Base-by-base conservation (phyloP, 2,329 filamentous ascomycete species). In the Alternaria sp. region DNA sequence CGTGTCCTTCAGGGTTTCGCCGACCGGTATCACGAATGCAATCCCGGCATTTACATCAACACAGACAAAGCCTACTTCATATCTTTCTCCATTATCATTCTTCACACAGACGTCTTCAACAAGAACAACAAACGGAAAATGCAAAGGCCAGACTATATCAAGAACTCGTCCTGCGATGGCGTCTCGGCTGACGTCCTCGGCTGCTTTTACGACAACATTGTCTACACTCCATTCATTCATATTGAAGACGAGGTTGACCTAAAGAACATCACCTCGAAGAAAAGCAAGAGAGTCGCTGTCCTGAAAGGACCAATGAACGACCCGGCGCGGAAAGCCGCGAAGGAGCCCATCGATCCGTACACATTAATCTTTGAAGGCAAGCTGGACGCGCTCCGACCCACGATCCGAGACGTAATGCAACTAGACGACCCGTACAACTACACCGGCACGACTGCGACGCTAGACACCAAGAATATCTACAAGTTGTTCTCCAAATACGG, bases 101-200 rank as follows among this genome's bases (percentile, higher is more conserved):
- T 99, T 32, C 96, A 99, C 73, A 98, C 96, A 0, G 96, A 99
- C 77, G 93, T 97, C n/a, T 98, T 98, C 88, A 99, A 99, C 85
- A 97, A 97, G 81, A 99, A 98, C 83, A 98, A 98, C 83, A 98
- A 98, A 82, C 88, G 96, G 79, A 99, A 99, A 81, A 99, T 99
- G 96, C 93, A 97, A 76, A 96, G 97, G 77, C 83, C 87, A 1
- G 96, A 98, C 75, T 99, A 99, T 80, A 86, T 98, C 71, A 97
- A 96, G 80, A 98, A 98, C 77, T 96, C 94, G 0, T 90, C 89
- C 21, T 93, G 92, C 4, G 94, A 98, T 77, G 93, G 93, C 6
- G 92, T 98, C n/a, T 92, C 92, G 56, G 92, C 96, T 69, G 95
- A 98, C 68, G 92, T 98, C 45, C 84, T 98, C 13, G 93, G 93